A percentile compares a stretch with the other conserved stretches of the same genome.
Conservation (phyloP, 208 protist genomes). For the Acanthamoeba triangularis region DNA sequence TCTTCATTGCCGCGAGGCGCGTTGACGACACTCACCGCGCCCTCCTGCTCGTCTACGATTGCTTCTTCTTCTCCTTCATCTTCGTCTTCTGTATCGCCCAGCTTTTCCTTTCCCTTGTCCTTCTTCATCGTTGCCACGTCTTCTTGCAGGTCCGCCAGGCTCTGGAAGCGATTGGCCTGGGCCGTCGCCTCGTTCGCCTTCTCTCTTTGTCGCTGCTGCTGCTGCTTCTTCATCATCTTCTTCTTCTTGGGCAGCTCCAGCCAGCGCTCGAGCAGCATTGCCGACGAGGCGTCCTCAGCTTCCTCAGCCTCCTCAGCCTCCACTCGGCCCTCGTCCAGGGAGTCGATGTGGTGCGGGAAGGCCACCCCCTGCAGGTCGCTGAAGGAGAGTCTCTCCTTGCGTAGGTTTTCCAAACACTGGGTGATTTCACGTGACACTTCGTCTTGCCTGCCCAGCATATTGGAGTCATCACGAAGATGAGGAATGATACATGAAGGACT, state of each 20-base stretch:
- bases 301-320: not conserved
- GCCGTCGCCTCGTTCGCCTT: not conserved
- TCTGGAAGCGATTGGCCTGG: not conserved
- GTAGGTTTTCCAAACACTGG: not conserved
- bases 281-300: not conserved
- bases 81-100: not conserved
- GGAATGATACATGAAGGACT: not conserved
- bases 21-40: not conserved
- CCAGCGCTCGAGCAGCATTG: not conserved
- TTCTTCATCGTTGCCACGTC: not conserved
- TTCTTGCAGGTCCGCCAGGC: not conserved
- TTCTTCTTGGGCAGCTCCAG: not conserved
- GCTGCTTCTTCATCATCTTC: not conserved
- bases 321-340: not conserved
- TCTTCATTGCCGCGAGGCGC: not conserved
- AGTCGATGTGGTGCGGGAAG: not conserved
- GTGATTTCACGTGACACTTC: not conserved
- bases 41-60: not conserved
- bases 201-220: not conserved
- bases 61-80: not conserved
- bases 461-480: not conserved
- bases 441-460: not conserved
- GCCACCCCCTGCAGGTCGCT: not conserved
- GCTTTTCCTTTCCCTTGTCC: conserved; percentile 30
- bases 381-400: not conserved